Percentiles rank a stretch among this genome's conserved stretches.
phyloP scores from a whole-genome alignment of 2,329 filamentous ascomycete species.

The Claviceps arundinis region DNA sequence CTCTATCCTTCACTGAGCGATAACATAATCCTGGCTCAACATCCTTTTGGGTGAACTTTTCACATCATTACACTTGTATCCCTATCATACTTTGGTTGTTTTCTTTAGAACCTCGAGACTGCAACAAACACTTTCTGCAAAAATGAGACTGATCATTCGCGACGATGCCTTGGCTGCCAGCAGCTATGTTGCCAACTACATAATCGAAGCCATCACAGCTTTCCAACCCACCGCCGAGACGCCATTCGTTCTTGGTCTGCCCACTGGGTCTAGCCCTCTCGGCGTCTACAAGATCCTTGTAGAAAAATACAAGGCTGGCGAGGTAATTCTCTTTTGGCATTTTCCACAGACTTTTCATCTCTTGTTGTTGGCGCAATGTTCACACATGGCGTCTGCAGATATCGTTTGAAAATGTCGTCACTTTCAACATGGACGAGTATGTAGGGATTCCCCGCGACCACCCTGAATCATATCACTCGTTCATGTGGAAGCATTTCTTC shows the following conservation, averaged over 20 bases:
- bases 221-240: constrained; percentile 59
- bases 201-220: constrained; percentile 67
- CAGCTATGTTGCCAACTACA: constrained; percentile 67
- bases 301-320: constrained; percentile 52
- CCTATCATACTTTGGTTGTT: background rate
- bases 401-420: constrained; percentile 79
- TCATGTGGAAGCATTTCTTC: constrained; percentile 92
- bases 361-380: no score
- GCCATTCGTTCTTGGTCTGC: constrained; percentile 72
- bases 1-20: background rate
- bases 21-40: background rate
- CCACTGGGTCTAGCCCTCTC: constrained; percentile 71
- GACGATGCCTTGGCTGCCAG: constrained; percentile 57
- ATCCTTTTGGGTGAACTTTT: background rate
- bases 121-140: constrained; percentile 10
- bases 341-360: background rate
- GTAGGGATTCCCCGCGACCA: constrained; percentile 73
- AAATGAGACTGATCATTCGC: constrained; percentile 73
- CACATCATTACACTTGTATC: background rate
- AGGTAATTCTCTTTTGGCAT: constrained; percentile 19
- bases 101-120: background rate
- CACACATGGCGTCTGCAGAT: constrained; percentile 30
- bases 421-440: constrained; percentile 93
- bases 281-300: constrained; percentile 68
- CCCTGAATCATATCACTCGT: constrained; percentile 76